A percentile compares a stretch with the other conserved stretches of the same genome.
phyloP scores from a whole-genome alignment of 768 basidiomycete genomes.

The Lactifluus pinguis region DNA sequence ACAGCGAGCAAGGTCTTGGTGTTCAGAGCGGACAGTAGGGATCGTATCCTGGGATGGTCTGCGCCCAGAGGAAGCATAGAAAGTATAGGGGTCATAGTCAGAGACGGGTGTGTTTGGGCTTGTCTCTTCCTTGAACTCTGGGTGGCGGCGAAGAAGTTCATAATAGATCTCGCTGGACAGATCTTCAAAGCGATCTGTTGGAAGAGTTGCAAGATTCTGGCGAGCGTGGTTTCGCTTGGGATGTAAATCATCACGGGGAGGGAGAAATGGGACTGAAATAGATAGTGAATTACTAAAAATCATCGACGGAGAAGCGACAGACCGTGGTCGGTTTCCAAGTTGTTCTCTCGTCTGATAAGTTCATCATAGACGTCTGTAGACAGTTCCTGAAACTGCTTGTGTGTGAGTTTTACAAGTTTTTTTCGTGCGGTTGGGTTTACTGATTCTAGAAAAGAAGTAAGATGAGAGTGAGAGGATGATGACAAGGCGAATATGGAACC shows the following conservation, averaged over 20 bases:
- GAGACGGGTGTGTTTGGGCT: slow-evolving; percentile 22
- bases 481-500: slow-evolving; percentile 34
- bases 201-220: slow-evolving; percentile 93
- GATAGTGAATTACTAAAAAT: not conserved
- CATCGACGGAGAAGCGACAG: slow-evolving; percentile 18
- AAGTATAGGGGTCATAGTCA: slow-evolving; percentile 3
- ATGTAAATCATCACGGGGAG: slow-evolving; percentile 87
- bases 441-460: slow-evolving; percentile 39
- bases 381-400: slow-evolving; percentile 94
- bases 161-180: slow-evolving; percentile 92
- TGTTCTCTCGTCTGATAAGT: slow-evolving; percentile 68
- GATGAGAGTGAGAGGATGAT: not conserved
- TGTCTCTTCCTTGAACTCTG: slow-evolving; percentile 89
- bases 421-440: slow-evolving; percentile 73
- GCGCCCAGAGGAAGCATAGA: slow-evolving; percentile 30
- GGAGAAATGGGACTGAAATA: slow-evolving; percentile 74
- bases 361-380: slow-evolving; percentile 99
- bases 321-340: slow-evolving; percentile 57
- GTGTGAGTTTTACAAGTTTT: slow-evolving; percentile 89
- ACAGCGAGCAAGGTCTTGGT: slow-evolving; percentile 41
- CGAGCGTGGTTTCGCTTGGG: slow-evolving; percentile 97
- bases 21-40: slow-evolving; percentile 25
- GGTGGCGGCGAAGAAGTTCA: slow-evolving; percentile 88
- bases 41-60: slow-evolving; percentile 46
- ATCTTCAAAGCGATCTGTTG: slow-evolving; percentile 81